Base-by-base conservation (phyloP, 345 rosid species). In the Linum lewisii region DNA sequence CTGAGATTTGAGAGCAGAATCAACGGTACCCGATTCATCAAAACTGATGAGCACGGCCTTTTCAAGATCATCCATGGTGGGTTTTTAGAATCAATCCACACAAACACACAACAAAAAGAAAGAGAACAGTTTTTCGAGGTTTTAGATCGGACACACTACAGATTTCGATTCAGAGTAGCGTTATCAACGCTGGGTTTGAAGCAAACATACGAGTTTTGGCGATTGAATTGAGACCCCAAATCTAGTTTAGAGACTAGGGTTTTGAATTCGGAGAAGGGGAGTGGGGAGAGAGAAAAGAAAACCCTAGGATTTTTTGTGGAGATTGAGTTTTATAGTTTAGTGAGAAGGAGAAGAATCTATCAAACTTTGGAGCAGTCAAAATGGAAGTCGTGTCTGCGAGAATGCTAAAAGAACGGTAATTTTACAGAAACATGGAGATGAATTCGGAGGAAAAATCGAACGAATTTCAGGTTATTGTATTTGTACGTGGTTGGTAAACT, bases 41-140 rank as follows among this genome's bases (percentile, higher is more conserved):
- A 86, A 92, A 74, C 86, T 83, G 51, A 84, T 72, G 57, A 86
- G 54, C 61, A 92, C 86, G n/a, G 97, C 98, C 67, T 72, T 79
- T 38, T 83, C 98, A 24, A 92, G 76, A 79, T 82, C 89, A 72
- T 92, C 98, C 98, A 92, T 92, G 56, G 34, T 6, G 61, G 59
- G 44, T 26, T 42, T 63, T 19, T n/a, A n/a, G n/a, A n/a, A n/a
- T n/a, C n/a, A n/a, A n/a, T n/a, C n/a, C n/a, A n/a, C n/a, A n/a
- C 44, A 24, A 13, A 57, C 53, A 59, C 61, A 51, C 22, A 59
- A 73, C 73, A 60, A 54, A 63, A 70, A 71, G 60, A 36, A 18
- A 49, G 29, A 54, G 55, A 59, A 59, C 24, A 32, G 55, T 22
- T 51, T 20, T 61, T 37, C 15, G 49, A 49, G 57, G 36, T 63